phyloP scores from a whole-genome alignment of 2,329 filamentous ascomycete species.

The Colletotrichum coccodes region DNA sequence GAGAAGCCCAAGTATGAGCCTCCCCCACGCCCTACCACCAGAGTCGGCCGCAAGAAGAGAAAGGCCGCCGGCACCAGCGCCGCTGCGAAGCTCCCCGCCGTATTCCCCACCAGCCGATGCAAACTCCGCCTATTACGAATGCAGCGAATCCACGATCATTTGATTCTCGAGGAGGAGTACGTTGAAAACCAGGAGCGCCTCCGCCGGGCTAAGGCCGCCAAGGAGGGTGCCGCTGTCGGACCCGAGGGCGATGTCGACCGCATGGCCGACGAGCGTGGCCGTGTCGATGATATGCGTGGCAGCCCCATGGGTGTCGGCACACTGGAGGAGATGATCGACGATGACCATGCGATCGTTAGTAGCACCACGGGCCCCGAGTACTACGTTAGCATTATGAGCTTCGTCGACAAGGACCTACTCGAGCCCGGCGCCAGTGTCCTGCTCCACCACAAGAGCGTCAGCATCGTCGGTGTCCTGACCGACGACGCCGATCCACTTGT shows the following conservation, averaged over 20 bases:
- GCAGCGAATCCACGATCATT: constrained; percentile 98
- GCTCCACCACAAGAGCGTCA: constrained; percentile 97
- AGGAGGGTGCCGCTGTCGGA: constrained; percentile 75
- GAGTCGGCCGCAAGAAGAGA: constrained; percentile 98
- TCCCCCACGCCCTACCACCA: constrained; percentile 94
- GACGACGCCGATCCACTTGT: constrained; percentile 96
- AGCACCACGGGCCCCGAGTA: constrained; percentile 98
- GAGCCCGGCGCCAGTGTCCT: constrained; percentile 96
- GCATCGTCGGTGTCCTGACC: constrained; percentile 95
- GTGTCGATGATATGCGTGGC: constrained; percentile 97
- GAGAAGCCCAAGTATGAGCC: constrained; percentile 99
- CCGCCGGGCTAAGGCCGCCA: constrained; percentile 87
- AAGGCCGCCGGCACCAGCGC: constrained; percentile 93
- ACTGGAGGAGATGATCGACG: constrained; percentile 97
- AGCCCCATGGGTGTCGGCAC: constrained; percentile 99
- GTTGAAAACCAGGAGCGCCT: constrained; percentile 98
- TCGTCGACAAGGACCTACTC: constrained; percentile 97
- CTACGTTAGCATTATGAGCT: constrained; percentile 99
- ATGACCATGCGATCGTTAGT: constrained; percentile 98
- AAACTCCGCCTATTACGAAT: constrained; percentile 97
- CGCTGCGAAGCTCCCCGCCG: constrained; percentile 91
- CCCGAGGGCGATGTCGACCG: constrained; percentile 80
- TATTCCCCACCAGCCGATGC: constrained; percentile 96
- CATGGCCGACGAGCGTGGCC: constrained; percentile 92
- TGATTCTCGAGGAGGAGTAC: constrained; percentile 97